These are phyloP conservation scores for Globisporangium takayamanum DNA, from an alignment of 352 stramenopile genomes.

Conservation along the genomic window DNA sequence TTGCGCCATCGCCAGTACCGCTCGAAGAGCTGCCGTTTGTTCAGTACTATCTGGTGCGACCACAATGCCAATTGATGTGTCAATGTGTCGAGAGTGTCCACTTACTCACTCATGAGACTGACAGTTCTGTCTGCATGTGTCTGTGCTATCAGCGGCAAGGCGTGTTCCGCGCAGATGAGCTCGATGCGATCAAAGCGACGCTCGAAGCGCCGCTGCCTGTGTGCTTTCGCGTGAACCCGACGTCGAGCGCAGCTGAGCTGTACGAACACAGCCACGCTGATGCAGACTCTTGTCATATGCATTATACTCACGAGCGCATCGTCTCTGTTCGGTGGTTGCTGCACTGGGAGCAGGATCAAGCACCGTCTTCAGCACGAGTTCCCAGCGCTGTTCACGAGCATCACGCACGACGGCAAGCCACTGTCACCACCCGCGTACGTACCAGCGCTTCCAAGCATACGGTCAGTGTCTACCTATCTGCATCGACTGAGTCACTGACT, in stretches of 20 bases:
- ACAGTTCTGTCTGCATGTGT: background rate
- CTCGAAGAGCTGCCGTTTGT: slow-evolving; percentile 27
- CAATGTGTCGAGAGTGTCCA: background rate
- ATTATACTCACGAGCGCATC: background rate
- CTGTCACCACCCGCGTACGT: slow-evolving; percentile 31
- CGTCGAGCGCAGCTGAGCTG: slow-evolving; percentile 16
- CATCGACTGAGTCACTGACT: background rate
- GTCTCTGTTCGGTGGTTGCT: background rate
- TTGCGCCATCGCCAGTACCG: background rate
- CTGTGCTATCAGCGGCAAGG: slow-evolving; percentile 38
- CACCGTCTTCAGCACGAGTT: slow-evolving; percentile 39
- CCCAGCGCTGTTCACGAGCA: slow-evolving; percentile 29
- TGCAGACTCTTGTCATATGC: background rate
- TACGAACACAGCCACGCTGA: slow-evolving; percentile 7
- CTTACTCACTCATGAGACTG: background rate
- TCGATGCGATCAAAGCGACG: slow-evolving; percentile 35
- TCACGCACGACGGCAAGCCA: slow-evolving; percentile 20
- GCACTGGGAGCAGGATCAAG: slow-evolving; percentile 26
- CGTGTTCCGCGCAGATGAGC: slow-evolving; percentile 39
- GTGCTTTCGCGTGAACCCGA: slow-evolving; percentile 70
- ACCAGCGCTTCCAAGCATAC: background rate
- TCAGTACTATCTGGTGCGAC: slow-evolving; percentile 64
- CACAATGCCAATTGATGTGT: background rate
- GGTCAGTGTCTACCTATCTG: background rate
- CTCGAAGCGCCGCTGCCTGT: slow-evolving; percentile 51